Conservation (phyloP, 2,329 filamentous ascomycete species). For the Pseudogymnoascus destructans region DNA sequence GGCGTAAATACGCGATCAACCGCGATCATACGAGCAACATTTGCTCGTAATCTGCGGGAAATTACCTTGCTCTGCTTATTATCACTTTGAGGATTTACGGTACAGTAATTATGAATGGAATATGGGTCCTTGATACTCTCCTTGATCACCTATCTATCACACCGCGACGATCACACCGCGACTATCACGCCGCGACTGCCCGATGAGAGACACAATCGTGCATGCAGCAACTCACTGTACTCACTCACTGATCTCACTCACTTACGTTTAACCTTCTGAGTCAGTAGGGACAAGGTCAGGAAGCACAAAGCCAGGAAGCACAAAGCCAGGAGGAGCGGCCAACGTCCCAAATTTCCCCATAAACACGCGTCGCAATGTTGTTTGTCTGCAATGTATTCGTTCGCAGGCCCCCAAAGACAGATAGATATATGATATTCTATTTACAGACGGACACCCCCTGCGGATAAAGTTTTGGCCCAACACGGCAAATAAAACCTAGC, state of each 20-base stretch:
- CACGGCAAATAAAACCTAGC: neutral
- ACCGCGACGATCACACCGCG: neutral
- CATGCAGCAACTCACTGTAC: neutral
- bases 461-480: neutral
- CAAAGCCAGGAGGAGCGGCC: neutral
- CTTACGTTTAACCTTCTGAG: slow-evolving; percentile 4
- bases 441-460: neutral
- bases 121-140: neutral
- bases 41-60: neutral
- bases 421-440: slow-evolving; percentile 5
- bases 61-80: neutral
- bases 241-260: neutral
- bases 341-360: neutral
- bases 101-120: neutral
- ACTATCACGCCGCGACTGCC: neutral
- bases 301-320: neutral
- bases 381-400: neutral
- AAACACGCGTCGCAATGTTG: slow-evolving; percentile 2
- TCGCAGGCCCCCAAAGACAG: neutral
- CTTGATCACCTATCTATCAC: neutral
- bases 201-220: neutral
- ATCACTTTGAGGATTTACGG: too few relatives aligned
- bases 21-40: neutral
- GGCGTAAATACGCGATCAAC: neutral
- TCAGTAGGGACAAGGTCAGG: neutral